Conservation (phyloP, 2,329 filamentous ascomycete genomes). For the Pseudonectria foliicola region DNA sequence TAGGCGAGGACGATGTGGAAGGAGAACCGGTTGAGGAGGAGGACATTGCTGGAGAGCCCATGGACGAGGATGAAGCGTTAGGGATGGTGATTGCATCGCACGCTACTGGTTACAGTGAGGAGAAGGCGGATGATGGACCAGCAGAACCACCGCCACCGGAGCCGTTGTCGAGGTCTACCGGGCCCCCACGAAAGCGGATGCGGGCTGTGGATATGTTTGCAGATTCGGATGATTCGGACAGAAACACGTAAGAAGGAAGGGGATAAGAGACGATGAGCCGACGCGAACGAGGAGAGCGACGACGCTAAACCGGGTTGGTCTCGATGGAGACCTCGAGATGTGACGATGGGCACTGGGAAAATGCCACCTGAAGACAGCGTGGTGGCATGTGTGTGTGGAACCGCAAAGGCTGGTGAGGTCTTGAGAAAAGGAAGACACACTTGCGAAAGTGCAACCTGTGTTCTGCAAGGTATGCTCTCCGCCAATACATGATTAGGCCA, state of each 20-base stretch:
- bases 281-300: slow-evolving; percentile 5
- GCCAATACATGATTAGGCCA: no score
- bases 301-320: neutral
- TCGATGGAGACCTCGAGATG: no score
- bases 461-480: no score
- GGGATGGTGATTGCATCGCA: slow-evolving; percentile 28
- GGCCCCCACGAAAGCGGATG: slow-evolving; percentile 52
- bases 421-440: no score
- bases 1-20: slow-evolving; percentile 38
- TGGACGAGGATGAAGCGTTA: slow-evolving; percentile 34
- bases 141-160: slow-evolving; percentile 4
- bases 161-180: slow-evolving; percentile 10
- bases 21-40: slow-evolving; percentile 40
- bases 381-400: no score
- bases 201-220: slow-evolving; percentile 85
- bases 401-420: no score
- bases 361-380: no score
- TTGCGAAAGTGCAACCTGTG: no score
- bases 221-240: slow-evolving; percentile 52
- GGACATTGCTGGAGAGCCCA: slow-evolving; percentile 40
- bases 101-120: slow-evolving; percentile 11
- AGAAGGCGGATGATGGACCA: slow-evolving; percentile 9
- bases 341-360: no score
- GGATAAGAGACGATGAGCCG: slow-evolving; percentile 7
- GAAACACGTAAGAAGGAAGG: slow-evolving; percentile 6